These are phyloP conservation scores for Phyllosticta citrichinensis DNA, from an alignment of 2,329 filamentous ascomycete species.

Conservation along the genomic window DNA sequence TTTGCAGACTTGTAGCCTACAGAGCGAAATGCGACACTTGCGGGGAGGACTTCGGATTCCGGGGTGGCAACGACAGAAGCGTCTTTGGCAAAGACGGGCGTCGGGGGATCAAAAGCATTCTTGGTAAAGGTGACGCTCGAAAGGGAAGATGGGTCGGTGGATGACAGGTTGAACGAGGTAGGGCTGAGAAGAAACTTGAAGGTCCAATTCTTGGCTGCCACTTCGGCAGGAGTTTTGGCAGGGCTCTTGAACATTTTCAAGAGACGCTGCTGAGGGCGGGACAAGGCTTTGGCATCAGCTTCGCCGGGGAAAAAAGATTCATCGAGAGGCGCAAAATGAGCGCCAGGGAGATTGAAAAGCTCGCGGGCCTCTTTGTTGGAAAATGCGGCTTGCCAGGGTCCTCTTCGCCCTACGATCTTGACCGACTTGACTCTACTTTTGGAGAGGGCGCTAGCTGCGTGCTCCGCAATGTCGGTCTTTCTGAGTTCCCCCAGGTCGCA, in stretches of 20 bases:
- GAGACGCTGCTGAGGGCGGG: constrained; percentile 64
- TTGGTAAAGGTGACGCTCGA: constrained; percentile 58
- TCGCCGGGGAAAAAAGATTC: constrained; percentile 53
- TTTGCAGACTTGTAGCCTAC: constrained; percentile 84
- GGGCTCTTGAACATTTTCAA: constrained; percentile 76
- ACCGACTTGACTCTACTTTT: constrained; percentile 69
- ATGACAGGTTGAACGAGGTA: constrained; percentile 49
- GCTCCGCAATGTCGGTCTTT: constrained; percentile 80
- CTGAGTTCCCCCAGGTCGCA: constrained; percentile 62
- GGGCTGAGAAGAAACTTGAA: constrained; percentile 81
- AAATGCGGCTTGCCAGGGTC: constrained; percentile 75
- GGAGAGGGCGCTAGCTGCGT: constrained; percentile 64
- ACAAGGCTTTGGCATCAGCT: constrained; percentile 53
- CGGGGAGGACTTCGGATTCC: constrained; percentile 42
- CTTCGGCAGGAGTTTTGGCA: constrained; percentile 41
- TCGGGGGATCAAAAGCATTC: constrained; percentile 25
- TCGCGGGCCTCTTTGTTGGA: constrained; percentile 93
- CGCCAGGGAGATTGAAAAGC: constrained; percentile 63
- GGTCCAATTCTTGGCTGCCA: constrained; percentile 62
- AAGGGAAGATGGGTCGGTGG: constrained; percentile 40
- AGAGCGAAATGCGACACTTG: constrained; percentile 76
- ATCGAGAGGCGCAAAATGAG: constrained; percentile 63
- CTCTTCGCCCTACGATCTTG: constrained; percentile 77
- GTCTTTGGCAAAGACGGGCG: constrained; percentile 41
- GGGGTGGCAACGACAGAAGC: constrained; percentile 38